These are phyloP conservation scores for Mycotypha africana DNA, from an alignment of 371 early-diverging fungal genomes.

Conservation along the genomic window DNA sequence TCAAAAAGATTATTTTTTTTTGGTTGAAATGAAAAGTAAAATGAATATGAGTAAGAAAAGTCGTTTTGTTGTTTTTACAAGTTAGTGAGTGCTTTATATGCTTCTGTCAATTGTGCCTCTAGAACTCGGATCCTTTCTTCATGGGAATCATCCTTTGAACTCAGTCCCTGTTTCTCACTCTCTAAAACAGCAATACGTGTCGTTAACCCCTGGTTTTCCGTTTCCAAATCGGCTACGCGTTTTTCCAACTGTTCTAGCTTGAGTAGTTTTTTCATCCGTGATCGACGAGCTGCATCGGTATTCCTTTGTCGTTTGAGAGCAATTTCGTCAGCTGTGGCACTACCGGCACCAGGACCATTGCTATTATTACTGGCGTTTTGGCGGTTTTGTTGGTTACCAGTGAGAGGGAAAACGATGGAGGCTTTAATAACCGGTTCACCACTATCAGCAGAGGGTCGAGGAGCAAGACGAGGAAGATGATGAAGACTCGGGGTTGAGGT, in stretches of 20 bases:
- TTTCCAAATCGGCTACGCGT: slow-evolving; percentile 71
- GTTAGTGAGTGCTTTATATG: slow-evolving; percentile 50
- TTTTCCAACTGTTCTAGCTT: slow-evolving; percentile 82
- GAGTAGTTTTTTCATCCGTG: slow-evolving; percentile 79
- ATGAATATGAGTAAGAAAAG: not conserved
- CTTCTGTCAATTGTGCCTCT: slow-evolving; percentile 68
- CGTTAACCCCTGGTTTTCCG: slow-evolving; percentile 63
- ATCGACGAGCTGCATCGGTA: slow-evolving; percentile 93
- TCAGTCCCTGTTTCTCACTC: slow-evolving; percentile 57
- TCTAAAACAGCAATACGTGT: slow-evolving; percentile 72
- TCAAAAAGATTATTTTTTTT: no score
- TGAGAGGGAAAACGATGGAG: not conserved
- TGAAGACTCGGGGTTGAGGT: not conserved
- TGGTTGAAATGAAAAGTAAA: no score
- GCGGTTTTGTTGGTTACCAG: not conserved
- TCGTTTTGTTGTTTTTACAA: slow-evolving; percentile 2
- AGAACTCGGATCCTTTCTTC: slow-evolving; percentile 61
- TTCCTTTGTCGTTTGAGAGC: slow-evolving; percentile 80
- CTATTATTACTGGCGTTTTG: no score
- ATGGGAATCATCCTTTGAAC: slow-evolving; percentile 60
- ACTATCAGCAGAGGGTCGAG: not conserved
- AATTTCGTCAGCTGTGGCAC: no score
- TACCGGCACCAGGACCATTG: slow-evolving; percentile 22
- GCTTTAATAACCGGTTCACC: not conserved
- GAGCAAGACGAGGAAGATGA: slow-evolving; percentile 6